Percentiles rank a stretch among this genome's conserved stretches.
Conservation (phyloP, 148 eudicot genomes). For the Beta vulgaris region DNA sequence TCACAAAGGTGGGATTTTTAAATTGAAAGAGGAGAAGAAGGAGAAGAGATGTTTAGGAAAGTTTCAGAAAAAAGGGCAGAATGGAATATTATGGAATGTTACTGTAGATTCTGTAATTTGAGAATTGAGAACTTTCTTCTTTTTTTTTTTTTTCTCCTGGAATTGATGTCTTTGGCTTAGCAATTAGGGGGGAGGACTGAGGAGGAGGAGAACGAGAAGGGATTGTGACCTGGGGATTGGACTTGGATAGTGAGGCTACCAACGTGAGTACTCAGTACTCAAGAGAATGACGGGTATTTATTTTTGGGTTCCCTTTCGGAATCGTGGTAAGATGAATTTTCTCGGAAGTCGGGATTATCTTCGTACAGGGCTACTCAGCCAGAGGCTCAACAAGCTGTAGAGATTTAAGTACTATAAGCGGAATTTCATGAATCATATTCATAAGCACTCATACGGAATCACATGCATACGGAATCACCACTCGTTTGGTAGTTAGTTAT, state of each 20-base stretch:
- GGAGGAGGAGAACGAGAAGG: background rate
- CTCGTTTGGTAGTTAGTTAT: too few species aligned
- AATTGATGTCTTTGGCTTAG: background rate
- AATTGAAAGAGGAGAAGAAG: background rate
- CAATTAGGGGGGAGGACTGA: background rate
- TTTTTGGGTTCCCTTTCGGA: background rate
- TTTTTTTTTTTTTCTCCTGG: background rate
- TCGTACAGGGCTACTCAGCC: too few species aligned
- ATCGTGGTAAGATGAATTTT: too few species aligned
- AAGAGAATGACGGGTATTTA: background rate
- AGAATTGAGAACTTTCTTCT: background rate
- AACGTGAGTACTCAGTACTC: background rate
- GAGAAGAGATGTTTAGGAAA: background rate
- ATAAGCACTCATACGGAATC: too few species aligned
- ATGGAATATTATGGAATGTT: constrained; percentile 5
- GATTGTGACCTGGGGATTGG: background rate
- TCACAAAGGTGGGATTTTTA: constrained; percentile 8
- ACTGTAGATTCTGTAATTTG: too few species aligned
- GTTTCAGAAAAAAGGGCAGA: background rate
- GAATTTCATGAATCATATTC: too few species aligned
- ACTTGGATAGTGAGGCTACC: background rate
- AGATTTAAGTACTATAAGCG: too few species aligned
- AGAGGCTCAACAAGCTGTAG: too few species aligned
- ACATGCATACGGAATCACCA: too few species aligned
- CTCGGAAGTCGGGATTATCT: too few species aligned